These are phyloP conservation scores for Phaseolus coccineus DNA, from an alignment of 331 rosid genomes.

Conservation along the genomic window DNA sequence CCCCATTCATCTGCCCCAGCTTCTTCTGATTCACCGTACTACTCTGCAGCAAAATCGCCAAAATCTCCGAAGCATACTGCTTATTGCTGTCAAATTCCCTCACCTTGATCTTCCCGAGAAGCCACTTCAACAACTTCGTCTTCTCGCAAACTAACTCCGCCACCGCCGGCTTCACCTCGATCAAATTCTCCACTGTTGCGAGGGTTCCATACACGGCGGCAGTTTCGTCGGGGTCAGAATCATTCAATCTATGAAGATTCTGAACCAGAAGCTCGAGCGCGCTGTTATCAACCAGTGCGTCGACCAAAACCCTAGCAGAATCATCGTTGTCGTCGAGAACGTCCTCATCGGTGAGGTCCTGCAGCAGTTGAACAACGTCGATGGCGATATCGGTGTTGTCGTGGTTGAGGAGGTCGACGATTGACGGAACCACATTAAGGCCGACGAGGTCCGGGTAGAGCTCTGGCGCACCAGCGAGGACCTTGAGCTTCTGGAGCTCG, in stretches of 20 bases:
- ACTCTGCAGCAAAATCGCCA: conserved; percentile 87
- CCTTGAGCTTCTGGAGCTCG: conserved; percentile 79
- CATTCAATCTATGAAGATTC: conserved; percentile 73
- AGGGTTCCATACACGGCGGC: conserved; percentile 75
- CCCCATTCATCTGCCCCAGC: conserved; percentile 95
- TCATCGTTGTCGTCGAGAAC: conserved; percentile 81
- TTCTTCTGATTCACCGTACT: conserved; percentile 77
- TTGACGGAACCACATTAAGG: conserved; percentile 75
- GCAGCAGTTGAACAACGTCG: conserved; percentile 77
- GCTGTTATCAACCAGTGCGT: conserved; percentile 71
- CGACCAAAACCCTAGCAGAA: conserved; percentile 77
- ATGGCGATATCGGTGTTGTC: conserved; percentile 88
- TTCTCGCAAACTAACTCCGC: conserved; percentile 89
- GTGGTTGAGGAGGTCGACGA: conserved; percentile 76
- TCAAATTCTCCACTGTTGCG: conserved; percentile 82
- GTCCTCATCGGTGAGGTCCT: conserved; percentile 88
- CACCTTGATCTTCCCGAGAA: conserved; percentile 83
- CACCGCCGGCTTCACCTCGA: conserved; percentile 89
- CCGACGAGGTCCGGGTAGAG: conserved; percentile 83
- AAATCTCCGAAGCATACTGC: conserved; percentile 90
- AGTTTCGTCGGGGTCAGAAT: conserved; percentile 74
- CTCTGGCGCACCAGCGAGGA: conserved; percentile 90
- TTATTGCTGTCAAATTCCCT: conserved; percentile 88
- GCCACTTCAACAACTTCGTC: conserved; percentile 81
- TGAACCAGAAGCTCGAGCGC: conserved; percentile 81